Evolutionary conservation across 352 stramenopile species (phyloP).

Genomic region (Salisapilia sapeloensis): DNA sequence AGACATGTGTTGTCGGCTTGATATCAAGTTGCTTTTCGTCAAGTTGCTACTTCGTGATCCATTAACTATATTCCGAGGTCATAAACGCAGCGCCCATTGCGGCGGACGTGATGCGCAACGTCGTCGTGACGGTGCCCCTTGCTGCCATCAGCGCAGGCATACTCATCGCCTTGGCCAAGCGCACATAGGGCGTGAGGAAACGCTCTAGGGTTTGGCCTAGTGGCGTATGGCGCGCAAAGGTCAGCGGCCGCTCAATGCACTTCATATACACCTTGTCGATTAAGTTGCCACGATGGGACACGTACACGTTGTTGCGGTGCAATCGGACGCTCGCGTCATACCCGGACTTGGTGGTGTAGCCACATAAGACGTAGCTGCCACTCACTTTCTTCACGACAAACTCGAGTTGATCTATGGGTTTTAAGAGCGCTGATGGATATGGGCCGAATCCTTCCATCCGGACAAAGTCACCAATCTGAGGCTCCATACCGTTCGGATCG

Average conservation of each 20-base stretch:
- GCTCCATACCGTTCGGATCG: constrained; percentile 64
- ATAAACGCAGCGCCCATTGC: constrained; percentile 23
- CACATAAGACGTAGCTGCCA: constrained; percentile 58
- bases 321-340: constrained; percentile 42
- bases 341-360: constrained; percentile 41
- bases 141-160: constrained; percentile 41
- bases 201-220: constrained; percentile 38
- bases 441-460: constrained; percentile 62
- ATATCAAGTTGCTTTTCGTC: neutral
- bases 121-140: constrained; percentile 51
- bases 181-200: constrained; percentile 41
- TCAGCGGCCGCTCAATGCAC: constrained; percentile 45
- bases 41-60: neutral
- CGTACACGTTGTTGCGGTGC: constrained; percentile 68
- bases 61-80: neutral
- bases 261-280: constrained; percentile 51
- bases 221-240: constrained; percentile 48
- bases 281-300: constrained; percentile 48
- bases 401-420: constrained; percentile 49
- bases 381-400: constrained; percentile 70
- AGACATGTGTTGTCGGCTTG: neutral
- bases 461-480: constrained; percentile 42
- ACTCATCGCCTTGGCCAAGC: constrained; percentile 49
- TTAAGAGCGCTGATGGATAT: constrained; percentile 48
- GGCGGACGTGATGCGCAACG: constrained; percentile 44